Percentiles rank a stretch among this genome's conserved stretches.
Evolutionary conservation across 345 rosid genomes (phyloP).

Genomic region (Eutrema heterophyllum): DNA sequence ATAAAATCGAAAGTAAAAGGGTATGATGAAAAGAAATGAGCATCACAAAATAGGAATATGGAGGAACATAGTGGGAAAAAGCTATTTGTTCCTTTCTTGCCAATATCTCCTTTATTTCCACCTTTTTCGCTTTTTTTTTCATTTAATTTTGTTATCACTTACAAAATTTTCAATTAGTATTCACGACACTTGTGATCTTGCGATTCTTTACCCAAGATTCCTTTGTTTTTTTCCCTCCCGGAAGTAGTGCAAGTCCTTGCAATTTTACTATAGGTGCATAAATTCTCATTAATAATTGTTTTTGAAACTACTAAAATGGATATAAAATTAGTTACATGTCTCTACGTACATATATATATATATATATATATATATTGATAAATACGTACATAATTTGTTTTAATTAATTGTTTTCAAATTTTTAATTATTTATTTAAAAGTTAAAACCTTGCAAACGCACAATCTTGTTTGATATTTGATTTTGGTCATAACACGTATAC

Average conservation of each 20-base stretch:
- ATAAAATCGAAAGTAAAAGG: constrained; percentile 12
- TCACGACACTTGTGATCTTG: background rate
- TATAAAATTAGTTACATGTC: too few species aligned
- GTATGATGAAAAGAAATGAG: constrained; percentile 11
- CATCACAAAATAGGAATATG: constrained; percentile 47
- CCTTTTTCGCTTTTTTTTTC: constrained; percentile 15
- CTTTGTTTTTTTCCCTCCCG: background rate
- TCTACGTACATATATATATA: too few species aligned
- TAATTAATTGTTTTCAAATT: too few species aligned
- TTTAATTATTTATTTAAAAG: too few species aligned
- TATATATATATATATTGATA: too few species aligned
- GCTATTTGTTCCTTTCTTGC: constrained; percentile 55
- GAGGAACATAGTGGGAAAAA: constrained; percentile 40
- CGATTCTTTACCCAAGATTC: background rate
- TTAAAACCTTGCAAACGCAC: too few species aligned
- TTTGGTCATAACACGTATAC: too few species aligned
- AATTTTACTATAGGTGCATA: background rate
- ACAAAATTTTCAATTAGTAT: background rate
- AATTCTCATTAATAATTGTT: too few species aligned
- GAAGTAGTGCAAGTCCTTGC: background rate
- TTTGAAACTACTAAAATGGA: too few species aligned
- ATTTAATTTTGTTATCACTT: constrained; percentile 1
- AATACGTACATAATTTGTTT: too few species aligned
- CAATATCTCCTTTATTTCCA: constrained; percentile 18
- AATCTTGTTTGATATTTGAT: too few species aligned